These are phyloP conservation scores for Dothiorella sarmentorum DNA, from an alignment of 2,329 filamentous ascomycete genomes.

Conservation along the genomic window DNA sequence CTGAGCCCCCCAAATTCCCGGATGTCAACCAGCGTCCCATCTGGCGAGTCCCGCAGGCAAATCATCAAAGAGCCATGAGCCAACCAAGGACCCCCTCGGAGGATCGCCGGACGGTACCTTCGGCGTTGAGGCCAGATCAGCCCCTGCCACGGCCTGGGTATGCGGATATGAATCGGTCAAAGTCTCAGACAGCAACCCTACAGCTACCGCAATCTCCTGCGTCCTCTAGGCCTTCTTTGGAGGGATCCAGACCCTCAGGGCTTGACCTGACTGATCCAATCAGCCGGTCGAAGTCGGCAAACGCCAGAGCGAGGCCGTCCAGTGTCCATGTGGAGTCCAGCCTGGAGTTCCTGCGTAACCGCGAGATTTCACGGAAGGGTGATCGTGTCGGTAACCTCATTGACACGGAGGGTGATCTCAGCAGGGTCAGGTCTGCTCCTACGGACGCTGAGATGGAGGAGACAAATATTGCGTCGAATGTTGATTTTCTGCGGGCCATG, in stretches of 20 bases:
- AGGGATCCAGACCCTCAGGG: conserved; percentile 63
- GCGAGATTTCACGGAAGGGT: conserved; percentile 54
- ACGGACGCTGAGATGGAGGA: conserved; percentile 46
- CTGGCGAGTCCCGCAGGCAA: conserved; percentile 52
- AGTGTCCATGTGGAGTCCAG: conserved; percentile 83
- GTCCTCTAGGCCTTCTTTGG: conserved; percentile 66
- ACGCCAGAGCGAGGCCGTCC: conserved; percentile 65
- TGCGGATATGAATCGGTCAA: conserved; percentile 46
- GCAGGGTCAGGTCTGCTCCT: conserved; percentile 24
- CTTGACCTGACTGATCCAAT: conserved; percentile 59
- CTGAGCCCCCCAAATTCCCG: conserved; percentile 31
- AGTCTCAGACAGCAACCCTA: conserved; percentile 49
- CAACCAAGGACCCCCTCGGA: conserved; percentile 48
- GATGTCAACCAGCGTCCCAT: conserved; percentile 47
- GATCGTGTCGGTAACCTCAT: conserved; percentile 28
- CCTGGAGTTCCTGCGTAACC: conserved; percentile 76
- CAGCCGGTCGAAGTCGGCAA: conserved; percentile 60
- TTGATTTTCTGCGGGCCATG: conserved; percentile 76
- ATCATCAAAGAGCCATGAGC: conserved; percentile 47
- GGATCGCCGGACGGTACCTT: conserved; percentile 33
- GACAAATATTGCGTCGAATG: conserved; percentile 69
- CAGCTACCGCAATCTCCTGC: conserved; percentile 53
- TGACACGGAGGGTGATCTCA: conserved; percentile 21
- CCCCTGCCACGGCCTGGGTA: conserved; percentile 40
- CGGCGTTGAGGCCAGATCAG: conserved; percentile 31